Conservation (phyloP, 352 stramenopile species). For the Phytophthora palmivora region DNA sequence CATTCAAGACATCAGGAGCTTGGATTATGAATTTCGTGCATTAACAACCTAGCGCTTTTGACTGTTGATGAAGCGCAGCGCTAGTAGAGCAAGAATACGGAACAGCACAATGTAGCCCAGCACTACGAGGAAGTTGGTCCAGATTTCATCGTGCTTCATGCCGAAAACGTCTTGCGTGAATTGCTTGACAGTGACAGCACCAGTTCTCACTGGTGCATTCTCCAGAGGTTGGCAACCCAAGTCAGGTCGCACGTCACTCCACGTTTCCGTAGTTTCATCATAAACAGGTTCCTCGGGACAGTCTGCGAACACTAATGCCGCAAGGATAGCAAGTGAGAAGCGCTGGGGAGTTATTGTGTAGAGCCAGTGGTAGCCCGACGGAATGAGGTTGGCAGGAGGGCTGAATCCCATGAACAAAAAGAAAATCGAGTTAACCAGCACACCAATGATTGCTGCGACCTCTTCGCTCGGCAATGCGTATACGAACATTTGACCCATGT, state of each 20-base stretch:
- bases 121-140: slow-evolving; percentile 46
- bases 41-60: slow-evolving; percentile 36
- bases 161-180: slow-evolving; percentile 52
- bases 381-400: slow-evolving; percentile 40
- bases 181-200: slow-evolving; percentile 52
- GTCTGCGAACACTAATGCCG: slow-evolving; percentile 40
- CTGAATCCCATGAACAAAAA: slow-evolving; percentile 49
- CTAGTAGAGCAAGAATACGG: slow-evolving; percentile 48
- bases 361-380: slow-evolving; percentile 42
- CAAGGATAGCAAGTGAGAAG: slow-evolving; percentile 39
- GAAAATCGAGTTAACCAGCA: slow-evolving; percentile 43
- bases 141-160: slow-evolving; percentile 61
- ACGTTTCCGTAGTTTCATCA: slow-evolving; percentile 23
- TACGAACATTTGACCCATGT: slow-evolving; percentile 44
- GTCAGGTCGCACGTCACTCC: slow-evolving; percentile 28
- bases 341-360: slow-evolving; percentile 46
- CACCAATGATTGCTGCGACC: slow-evolving; percentile 33
- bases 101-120: slow-evolving; percentile 54
- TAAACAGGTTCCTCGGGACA: slow-evolving; percentile 36
- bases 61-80: slow-evolving; percentile 57
- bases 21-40: too few species aligned
- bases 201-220: slow-evolving; percentile 36
- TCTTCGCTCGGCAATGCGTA: slow-evolving; percentile 38
- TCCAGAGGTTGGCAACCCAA: slow-evolving; percentile 47
- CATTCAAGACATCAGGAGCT: too few species aligned